phyloP scores from a whole-genome alignment of 2,329 filamentous ascomycete species.

The Aspergillus sp. region DNA sequence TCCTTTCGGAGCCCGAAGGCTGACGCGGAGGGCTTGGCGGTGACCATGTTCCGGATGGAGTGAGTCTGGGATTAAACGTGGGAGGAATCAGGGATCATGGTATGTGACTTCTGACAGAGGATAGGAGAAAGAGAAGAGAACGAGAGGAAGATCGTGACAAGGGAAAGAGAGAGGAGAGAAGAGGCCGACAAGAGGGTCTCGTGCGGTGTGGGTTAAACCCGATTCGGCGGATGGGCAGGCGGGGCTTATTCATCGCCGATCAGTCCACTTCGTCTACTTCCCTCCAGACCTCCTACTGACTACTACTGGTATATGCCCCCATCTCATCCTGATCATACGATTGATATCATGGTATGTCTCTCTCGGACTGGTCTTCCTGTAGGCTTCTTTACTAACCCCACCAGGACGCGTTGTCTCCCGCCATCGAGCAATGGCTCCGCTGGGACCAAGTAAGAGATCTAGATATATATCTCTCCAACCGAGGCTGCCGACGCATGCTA shows the following conservation, averaged over 20 bases:
- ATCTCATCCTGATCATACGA: constrained; percentile 2
- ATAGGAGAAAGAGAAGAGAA: neutral
- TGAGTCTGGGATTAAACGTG: neutral
- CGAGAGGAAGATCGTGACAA: neutral
- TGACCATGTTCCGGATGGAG: constrained; percentile 1
- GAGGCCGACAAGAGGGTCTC: neutral
- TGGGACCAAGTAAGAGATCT: constrained; percentile 48
- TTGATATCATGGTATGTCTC: neutral
- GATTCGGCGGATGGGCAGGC: neutral
- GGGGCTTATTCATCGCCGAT: neutral
- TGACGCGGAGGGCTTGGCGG: constrained; percentile 1
- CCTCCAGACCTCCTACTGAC: neutral
- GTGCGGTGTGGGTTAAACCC: neutral
- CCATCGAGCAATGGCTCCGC: constrained; percentile 58
- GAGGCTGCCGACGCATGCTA: constrained; percentile 1
- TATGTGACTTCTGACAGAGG: neutral
- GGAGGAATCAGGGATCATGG: neutral
- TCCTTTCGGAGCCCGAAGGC: constrained; percentile 40
- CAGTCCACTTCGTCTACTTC: constrained; percentile 6
- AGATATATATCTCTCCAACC: neutral
- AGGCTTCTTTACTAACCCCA: neutral
- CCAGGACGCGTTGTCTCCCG: constrained; percentile 34
- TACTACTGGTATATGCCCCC: neutral
- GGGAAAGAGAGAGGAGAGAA: neutral
- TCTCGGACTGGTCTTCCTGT: neutral